Evolutionary conservation across 345 rosid genomes (phyloP).

Genomic region (Angophora floribunda): DNA sequence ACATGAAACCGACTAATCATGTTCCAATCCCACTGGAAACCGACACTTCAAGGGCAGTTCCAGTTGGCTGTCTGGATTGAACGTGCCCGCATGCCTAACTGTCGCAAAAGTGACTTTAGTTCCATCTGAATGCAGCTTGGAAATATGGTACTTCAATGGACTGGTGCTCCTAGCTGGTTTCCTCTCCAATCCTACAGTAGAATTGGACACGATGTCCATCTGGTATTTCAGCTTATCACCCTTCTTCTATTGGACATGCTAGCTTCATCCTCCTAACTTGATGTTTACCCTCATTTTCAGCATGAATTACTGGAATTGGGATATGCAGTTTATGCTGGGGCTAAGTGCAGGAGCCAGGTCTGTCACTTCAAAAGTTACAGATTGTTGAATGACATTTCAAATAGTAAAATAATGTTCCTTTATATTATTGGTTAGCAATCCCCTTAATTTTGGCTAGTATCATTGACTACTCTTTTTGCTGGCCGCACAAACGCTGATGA

Average conservation of each 20-base stretch:
- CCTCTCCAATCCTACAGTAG: slow-evolving; percentile 54
- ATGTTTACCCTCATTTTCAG: slow-evolving; percentile 17
- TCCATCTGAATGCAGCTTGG: slow-evolving; percentile 31
- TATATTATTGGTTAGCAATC: neutral
- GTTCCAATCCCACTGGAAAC: neutral
- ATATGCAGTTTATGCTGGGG: slow-evolving; percentile 73
- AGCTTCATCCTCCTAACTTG: neutral
- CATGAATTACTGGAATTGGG: slow-evolving; percentile 77
- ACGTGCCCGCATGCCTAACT: neutral
- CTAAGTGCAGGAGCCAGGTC: slow-evolving; percentile 62
- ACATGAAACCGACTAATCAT: neutral
- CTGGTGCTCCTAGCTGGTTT: slow-evolving; percentile 64
- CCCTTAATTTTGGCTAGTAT: neutral
- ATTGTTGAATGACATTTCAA: neutral
- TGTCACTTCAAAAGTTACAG: neutral
- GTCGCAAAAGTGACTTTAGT: neutral
- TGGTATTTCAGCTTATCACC: slow-evolving; percentile 24
- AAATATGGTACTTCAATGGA: slow-evolving; percentile 88
- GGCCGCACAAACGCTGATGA: neutral
- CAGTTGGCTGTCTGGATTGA: neutral
- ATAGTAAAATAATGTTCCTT: neutral
- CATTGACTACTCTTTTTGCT: neutral
- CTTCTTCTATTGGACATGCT: neutral
- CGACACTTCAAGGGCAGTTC: neutral
- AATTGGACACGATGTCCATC: slow-evolving; percentile 70